Conservation (phyloP, 208 protist genomes). For the Wallacemonas rigidus region DNA sequence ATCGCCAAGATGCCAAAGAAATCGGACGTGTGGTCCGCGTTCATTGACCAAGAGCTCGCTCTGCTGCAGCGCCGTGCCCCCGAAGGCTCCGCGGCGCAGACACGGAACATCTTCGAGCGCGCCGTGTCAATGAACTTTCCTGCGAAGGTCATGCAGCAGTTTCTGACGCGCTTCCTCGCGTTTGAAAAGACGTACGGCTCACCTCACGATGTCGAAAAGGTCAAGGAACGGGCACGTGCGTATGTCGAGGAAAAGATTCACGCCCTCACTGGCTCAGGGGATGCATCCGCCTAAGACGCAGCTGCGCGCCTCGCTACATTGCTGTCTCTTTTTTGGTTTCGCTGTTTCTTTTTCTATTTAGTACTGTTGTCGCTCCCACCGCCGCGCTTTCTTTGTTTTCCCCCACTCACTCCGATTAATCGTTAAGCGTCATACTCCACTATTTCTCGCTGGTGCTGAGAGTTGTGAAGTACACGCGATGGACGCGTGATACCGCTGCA, state of each 20-base stretch:
- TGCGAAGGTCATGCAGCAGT: slow-evolving; percentile 89
- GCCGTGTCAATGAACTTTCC: slow-evolving; percentile 80
- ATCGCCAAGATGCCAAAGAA: slow-evolving; percentile 85
- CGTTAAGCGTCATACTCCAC: too few relatives aligned
- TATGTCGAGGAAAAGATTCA: slow-evolving; percentile 94
- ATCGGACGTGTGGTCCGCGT: slow-evolving; percentile 89
- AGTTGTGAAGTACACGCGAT: too few relatives aligned
- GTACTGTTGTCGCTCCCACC: too few relatives aligned
- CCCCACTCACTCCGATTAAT: too few relatives aligned
- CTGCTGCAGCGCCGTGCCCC: slow-evolving; percentile 59
- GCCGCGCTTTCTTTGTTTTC: too few relatives aligned
- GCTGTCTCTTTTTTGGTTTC: slow-evolving; percentile 8
- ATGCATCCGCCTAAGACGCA: background rate
- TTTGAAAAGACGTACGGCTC: slow-evolving; percentile 95
- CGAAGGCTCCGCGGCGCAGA: slow-evolving; percentile 43
- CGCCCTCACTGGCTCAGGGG: slow-evolving; percentile 36
- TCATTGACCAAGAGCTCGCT: slow-evolving; percentile 87
- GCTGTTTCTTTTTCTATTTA: background rate
- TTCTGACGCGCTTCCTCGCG: slow-evolving; percentile 96
- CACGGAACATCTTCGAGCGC: slow-evolving; percentile 82
- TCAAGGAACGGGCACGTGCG: slow-evolving; percentile 90
- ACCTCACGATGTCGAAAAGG: slow-evolving; percentile 81
- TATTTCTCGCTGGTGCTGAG: too few relatives aligned
- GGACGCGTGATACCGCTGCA: too few relatives aligned
- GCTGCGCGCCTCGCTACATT: background rate